phyloP scores from a whole-genome alignment of 176 grass and related monocot species.

The Elaeis guineensis region DNA sequence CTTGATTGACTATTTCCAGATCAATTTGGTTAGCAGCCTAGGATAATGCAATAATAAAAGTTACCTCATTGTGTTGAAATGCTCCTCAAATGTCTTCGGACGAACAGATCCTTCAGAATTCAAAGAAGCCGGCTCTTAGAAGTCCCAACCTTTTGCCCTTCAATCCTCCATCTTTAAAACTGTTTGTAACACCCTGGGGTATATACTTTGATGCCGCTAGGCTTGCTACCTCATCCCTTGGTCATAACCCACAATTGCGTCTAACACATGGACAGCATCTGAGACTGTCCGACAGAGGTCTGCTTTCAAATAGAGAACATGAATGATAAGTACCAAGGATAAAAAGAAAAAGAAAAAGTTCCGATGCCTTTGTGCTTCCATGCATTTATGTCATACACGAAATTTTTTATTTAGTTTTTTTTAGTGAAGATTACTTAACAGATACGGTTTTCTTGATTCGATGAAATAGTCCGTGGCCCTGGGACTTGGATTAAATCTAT shows the following conservation, averaged over 20 bases:
- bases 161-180: constrained; percentile 38
- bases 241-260: constrained; percentile 52
- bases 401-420: too few relatives aligned
- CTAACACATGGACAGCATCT: too few relatives aligned
- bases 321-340: too few relatives aligned
- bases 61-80: constrained; percentile 40
- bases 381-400: too few relatives aligned
- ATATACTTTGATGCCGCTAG: constrained; percentile 36
- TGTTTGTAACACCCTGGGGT: constrained; percentile 38
- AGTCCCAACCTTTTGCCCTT: constrained; percentile 42
- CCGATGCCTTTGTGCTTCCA: too few relatives aligned
- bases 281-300: constrained; percentile 50
- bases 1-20: too few relatives aligned
- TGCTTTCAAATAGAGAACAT: constrained; percentile 10
- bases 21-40: too few relatives aligned
- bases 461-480: too few relatives aligned
- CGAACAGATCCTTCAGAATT: constrained; percentile 12
- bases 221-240: constrained; percentile 25
- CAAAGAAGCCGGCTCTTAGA: constrained; percentile 24
- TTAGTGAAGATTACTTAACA: too few relatives aligned
- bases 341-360: too few relatives aligned
- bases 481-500: too few relatives aligned
- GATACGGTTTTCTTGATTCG: too few relatives aligned
- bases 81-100: constrained; percentile 26
- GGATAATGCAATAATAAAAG: neutral